Base-by-base conservation (phyloP, 1,139 yeast genomes). In the Geotrichum bryndzae region DNA sequence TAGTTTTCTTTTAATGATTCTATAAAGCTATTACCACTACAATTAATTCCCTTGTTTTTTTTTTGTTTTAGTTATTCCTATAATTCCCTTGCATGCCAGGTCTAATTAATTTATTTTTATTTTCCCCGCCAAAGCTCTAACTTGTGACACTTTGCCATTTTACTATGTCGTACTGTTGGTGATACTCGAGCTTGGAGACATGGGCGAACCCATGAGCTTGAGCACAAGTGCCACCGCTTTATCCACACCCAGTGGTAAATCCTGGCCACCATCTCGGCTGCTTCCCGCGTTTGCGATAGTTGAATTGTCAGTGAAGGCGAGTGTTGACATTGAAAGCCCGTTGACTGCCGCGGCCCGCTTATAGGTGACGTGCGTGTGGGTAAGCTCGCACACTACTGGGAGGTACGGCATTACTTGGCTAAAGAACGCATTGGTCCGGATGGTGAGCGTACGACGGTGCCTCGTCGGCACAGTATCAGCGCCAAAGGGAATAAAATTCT, bases 241-340 rank as follows among this genome's bases (percentile, higher is more conserved):
- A 25, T 54, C 48, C 7, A 60, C 54, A 10, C 31, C 53, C 10
- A 13, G 11, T n/a, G 33, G 23, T 15, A 18, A 22, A 5, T 23
- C 11, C 13, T 38, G 53, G 1, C 2, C 2, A 18, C 18, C 41
- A 29, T 15, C 18, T 4, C 46, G 46, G 41, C 41, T 35, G 41
- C 6, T 8, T 3, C 41, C 10, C 35, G 35, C 35, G 7, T 31
- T 31, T 10, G 10, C 45, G 45, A 13, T 13, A n/a, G 45, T 4
- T n/a, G 6, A 13, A n/a, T 13, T 38, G 2, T 51, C 55, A 1
- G 51, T 56, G 18, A 56, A 22, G 6, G 50, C 18, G 4, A 60
- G 54, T n/a, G 13, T 41, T 7, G 58, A 31, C 62, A 60, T 60
- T 13, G 56, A 33, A 18, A 38, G 53, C 18, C 62, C 62, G 33